These are phyloP conservation scores for Simplicillium sp. DNA, from an alignment of 2,329 filamentous ascomycete species.

Conservation along the genomic window DNA sequence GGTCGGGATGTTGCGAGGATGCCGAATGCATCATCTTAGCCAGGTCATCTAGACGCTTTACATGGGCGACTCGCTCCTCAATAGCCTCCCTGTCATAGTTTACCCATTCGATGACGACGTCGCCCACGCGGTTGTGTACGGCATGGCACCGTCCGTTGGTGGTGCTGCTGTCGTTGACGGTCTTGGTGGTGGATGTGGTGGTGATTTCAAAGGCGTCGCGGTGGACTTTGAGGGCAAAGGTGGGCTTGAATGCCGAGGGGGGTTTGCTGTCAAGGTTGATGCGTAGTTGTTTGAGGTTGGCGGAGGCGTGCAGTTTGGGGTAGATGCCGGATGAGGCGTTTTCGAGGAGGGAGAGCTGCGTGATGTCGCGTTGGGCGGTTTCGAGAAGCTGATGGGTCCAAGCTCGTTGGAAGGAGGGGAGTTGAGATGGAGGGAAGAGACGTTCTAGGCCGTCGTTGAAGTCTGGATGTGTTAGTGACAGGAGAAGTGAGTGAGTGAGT, in stretches of 20 bases:
- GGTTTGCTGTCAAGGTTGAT: slow-evolving; percentile 35
- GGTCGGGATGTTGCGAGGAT: slow-evolving; percentile 32
- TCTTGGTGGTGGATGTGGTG: slow-evolving; percentile 5
- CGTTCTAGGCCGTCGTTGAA: slow-evolving; percentile 38
- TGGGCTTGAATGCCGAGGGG: slow-evolving; percentile 29
- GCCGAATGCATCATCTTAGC: slow-evolving; percentile 37
- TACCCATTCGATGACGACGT: slow-evolving; percentile 35
- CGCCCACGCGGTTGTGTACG: slow-evolving; percentile 20
- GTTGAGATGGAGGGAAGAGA: slow-evolving; percentile 31
- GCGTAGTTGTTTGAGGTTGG: slow-evolving; percentile 33
- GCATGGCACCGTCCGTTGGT: slow-evolving; percentile 18
- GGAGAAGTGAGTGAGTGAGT: background rate
- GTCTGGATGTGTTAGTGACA: slow-evolving; percentile 16
- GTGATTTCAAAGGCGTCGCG: slow-evolving; percentile 18
- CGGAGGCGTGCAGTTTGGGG: slow-evolving; percentile 30
- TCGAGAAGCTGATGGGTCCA: slow-evolving; percentile 38
- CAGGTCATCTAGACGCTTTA: slow-evolving; percentile 35
- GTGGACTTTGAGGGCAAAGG: slow-evolving; percentile 29
- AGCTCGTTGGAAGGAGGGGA: slow-evolving; percentile 31
- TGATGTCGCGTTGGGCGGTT: slow-evolving; percentile 29
- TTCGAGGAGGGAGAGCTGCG: slow-evolving; percentile 31
- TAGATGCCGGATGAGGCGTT: slow-evolving; percentile 29
- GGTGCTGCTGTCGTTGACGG: slow-evolving; percentile 1
- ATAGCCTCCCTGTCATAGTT: slow-evolving; percentile 31
- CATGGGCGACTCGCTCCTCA: slow-evolving; percentile 30